Conservation (phyloP, 352 stramenopile genomes). For the Globisporangium okanoganense region DNA sequence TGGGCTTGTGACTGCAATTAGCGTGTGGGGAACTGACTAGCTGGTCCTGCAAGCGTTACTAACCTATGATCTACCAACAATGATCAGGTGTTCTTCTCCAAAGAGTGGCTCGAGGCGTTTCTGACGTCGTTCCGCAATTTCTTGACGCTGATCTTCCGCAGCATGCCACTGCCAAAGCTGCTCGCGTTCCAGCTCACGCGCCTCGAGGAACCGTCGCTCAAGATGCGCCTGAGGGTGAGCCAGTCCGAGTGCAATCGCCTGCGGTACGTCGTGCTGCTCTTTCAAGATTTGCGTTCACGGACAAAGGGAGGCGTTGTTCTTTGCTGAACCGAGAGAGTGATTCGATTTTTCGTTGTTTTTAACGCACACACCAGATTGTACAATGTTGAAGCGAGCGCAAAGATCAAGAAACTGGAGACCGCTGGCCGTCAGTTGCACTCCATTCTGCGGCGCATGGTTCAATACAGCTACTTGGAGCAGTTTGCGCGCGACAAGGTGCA, state of each 20-base stretch:
- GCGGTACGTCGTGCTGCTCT: conserved; percentile 18
- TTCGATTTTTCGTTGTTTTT: not conserved
- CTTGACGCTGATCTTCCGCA: conserved; percentile 69
- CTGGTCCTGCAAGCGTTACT: not conserved
- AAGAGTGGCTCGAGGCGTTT: conserved; percentile 68
- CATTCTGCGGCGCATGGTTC: conserved; percentile 60
- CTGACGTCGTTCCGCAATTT: conserved; percentile 80
- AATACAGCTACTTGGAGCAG: conserved; percentile 66
- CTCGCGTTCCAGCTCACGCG: conserved; percentile 68
- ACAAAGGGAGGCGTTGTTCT: not conserved
- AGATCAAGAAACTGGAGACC: conserved; percentile 65
- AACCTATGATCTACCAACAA: not conserved
- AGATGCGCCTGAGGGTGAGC: conserved; percentile 62
- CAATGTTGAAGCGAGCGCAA: conserved; percentile 42
- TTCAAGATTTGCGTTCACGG: not conserved
- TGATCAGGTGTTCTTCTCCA: conserved; percentile 58
- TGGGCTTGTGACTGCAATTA: not conserved
- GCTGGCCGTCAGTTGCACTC: conserved; percentile 52
- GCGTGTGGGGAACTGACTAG: not conserved
- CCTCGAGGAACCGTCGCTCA: conserved; percentile 64
- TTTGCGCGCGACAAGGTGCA: conserved; percentile 26
- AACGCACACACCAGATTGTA: conserved; percentile 30
- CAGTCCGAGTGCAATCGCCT: conserved; percentile 71
- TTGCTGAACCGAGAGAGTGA: not conserved
- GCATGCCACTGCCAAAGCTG: conserved; percentile 69